Percentiles rank a stretch among this genome's conserved stretches.
These are phyloP conservation scores for Alternaria arbusti DNA, from an alignment of 2,329 filamentous ascomycete genomes.

Conservation along the genomic window DNA sequence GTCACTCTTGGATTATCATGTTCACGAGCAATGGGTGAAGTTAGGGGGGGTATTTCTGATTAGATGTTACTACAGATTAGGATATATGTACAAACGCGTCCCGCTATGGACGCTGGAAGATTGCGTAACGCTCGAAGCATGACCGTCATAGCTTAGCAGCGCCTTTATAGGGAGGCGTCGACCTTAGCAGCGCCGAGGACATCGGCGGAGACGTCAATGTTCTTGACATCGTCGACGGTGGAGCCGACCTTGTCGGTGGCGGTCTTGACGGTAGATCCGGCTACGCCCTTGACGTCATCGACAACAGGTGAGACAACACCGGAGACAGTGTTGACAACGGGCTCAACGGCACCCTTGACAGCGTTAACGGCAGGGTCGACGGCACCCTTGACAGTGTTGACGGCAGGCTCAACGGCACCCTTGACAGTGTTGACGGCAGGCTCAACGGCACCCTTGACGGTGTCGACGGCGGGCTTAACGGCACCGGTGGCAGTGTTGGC, in stretches of 20 bases:
- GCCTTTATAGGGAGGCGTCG: neutral
- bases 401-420: neutral
- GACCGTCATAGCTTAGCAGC: neutral
- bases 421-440: neutral
- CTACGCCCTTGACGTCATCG: neutral
- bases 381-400: neutral
- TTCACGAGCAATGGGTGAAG: neutral
- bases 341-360: neutral
- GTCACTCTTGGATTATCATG: no score
- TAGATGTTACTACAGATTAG: neutral
- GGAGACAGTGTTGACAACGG: neutral
- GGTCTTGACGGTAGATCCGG: neutral
- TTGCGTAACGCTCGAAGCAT: neutral
- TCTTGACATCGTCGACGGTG: neutral
- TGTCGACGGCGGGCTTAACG: neutral
- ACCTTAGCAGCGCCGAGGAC: neutral
- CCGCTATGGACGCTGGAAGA: neutral
- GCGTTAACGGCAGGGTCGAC: neutral
- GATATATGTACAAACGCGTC: neutral
- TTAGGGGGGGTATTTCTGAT: neutral
- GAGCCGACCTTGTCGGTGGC: neutral
- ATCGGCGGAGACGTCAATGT: neutral
- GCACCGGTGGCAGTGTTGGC: neutral
- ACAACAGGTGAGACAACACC: neutral
- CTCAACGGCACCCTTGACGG: neutral